A percentile compares a stretch with the other conserved stretches of the same genome.
Evolutionary conservation across 164 flowering plant species (phyloP).

Genomic region (Chimonanthus salicifolius): DNA sequence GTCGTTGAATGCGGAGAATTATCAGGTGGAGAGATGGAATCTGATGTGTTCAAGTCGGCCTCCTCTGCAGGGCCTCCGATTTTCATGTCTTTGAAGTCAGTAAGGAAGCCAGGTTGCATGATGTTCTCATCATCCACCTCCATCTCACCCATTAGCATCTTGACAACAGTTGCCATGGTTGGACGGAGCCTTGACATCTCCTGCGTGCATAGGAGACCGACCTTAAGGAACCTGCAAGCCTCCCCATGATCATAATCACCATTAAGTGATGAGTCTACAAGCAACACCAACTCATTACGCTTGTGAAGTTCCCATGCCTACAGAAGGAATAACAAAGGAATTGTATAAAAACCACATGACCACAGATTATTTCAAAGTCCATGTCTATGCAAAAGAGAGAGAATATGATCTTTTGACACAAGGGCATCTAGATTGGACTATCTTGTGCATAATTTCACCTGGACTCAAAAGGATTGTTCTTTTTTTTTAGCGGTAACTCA

Average conservation of each 20-base stretch:
- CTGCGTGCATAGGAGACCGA: slow-evolving; percentile 89
- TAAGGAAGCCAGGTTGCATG: slow-evolving; percentile 69
- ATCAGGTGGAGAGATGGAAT: slow-evolving; percentile 22
- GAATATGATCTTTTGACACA: background rate
- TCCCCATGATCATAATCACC: slow-evolving; percentile 68
- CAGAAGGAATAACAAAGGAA: slow-evolving; percentile 11
- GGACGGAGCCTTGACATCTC: slow-evolving; percentile 82
- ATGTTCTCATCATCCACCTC: slow-evolving; percentile 33
- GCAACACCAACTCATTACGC: slow-evolving; percentile 38
- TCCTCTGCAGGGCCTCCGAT: slow-evolving; percentile 22
- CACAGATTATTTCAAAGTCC: background rate
- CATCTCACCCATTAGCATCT: slow-evolving; percentile 54
- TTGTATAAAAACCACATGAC: background rate
- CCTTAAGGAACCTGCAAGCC: slow-evolving; percentile 64
- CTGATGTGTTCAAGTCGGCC: slow-evolving; percentile 16
- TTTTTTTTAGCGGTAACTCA: too few species aligned
- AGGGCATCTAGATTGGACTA: background rate
- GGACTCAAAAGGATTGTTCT: too few species aligned
- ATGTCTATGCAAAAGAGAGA: background rate
- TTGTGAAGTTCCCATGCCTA: slow-evolving; percentile 81
- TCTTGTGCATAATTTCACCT: too few species aligned
- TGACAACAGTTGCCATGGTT: slow-evolving; percentile 76
- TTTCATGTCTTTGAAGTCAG: slow-evolving; percentile 85
- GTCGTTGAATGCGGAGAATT: slow-evolving; percentile 26
- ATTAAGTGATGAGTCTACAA: slow-evolving; percentile 55